phyloP scores from a whole-genome alignment of 140 eudicot species.

The Senecio squalidus region DNA sequence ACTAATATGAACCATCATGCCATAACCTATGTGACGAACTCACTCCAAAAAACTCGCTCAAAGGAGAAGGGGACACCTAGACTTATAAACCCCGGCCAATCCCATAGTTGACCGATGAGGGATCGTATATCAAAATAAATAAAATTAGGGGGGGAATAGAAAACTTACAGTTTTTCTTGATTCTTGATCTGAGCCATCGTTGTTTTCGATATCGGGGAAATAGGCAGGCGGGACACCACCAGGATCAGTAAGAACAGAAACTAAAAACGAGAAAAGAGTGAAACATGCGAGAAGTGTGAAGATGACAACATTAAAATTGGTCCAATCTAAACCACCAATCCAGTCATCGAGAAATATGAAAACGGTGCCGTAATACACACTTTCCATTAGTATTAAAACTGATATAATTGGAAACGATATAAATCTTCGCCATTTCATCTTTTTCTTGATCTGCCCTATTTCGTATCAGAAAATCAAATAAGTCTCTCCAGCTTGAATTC shows the following conservation, averaged over 20 bases:
- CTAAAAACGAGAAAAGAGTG: slow-evolving; percentile 50
- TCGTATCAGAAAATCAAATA: no score
- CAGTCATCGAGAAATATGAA: slow-evolving; percentile 71
- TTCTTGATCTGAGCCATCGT: slow-evolving; percentile 60
- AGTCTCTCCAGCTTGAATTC: no score
- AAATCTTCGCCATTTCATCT: slow-evolving; percentile 46
- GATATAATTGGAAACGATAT: slow-evolving; percentile 51
- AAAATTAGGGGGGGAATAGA: no score
- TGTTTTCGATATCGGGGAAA: slow-evolving; percentile 71
- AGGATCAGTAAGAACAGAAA: slow-evolving; percentile 67
- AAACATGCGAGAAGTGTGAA: slow-evolving; percentile 54
- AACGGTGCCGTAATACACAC: slow-evolving; percentile 53
- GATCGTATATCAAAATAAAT: no score
- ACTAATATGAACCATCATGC: no score
- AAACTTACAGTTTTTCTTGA: slow-evolving; percentile 49
- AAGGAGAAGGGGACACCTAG: no score
- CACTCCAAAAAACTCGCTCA: no score
- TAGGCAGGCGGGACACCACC: slow-evolving; percentile 63
- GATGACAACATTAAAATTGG: slow-evolving; percentile 35
- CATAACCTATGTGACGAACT: no score
- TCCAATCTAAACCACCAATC: slow-evolving; percentile 46
- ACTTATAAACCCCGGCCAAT: no score
- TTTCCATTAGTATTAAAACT: slow-evolving; percentile 41
- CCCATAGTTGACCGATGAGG: no score
- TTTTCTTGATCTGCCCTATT: no score